Percentiles rank a stretch among this genome's conserved stretches.
Evolutionary conservation across 768 basidiomycete species (phyloP).

Genomic region (Mycena alexandri): DNA sequence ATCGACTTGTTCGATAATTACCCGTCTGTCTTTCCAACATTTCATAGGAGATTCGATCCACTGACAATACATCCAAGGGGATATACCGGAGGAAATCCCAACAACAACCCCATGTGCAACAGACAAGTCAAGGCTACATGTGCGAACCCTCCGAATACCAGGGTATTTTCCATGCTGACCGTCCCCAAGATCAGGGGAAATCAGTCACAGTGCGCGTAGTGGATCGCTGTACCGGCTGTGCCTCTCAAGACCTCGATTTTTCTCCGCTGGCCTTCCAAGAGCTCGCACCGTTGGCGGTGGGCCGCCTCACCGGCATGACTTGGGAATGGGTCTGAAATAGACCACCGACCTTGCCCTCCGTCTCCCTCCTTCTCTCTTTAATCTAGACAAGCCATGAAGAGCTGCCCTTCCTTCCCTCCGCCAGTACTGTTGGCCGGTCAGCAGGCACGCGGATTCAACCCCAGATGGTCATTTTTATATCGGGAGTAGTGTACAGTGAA

Average conservation of each 20-base stretch:
- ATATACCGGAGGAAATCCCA: slow-evolving; percentile 73
- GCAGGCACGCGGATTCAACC: too few species aligned
- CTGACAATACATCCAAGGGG: slow-evolving; percentile 37
- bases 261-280: slow-evolving; percentile 67
- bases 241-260: slow-evolving; percentile 68
- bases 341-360: too few species aligned
- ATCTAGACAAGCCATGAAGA: too few species aligned
- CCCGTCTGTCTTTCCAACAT: too few species aligned
- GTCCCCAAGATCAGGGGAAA: slow-evolving; percentile 57
- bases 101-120: slow-evolving; percentile 79
- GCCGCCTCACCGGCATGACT: slow-evolving; percentile 62
- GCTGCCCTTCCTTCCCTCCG: too few species aligned
- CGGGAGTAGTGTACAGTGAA: background rate
- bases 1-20: too few species aligned
- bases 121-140: slow-evolving; percentile 61
- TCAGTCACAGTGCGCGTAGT: slow-evolving; percentile 61
- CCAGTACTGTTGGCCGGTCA: too few species aligned
- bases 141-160: slow-evolving; percentile 48
- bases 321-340: slow-evolving; percentile 63
- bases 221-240: slow-evolving; percentile 76
- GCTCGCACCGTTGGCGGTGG: slow-evolving; percentile 59
- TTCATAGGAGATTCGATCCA: too few species aligned
- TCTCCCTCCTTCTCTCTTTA: too few species aligned
- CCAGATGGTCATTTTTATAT: background rate
- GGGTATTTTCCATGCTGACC: slow-evolving; percentile 13